These are phyloP conservation scores for Luzula sylvatica DNA, from an alignment of 176 grass and related monocot genomes.

Conservation along the genomic window DNA sequence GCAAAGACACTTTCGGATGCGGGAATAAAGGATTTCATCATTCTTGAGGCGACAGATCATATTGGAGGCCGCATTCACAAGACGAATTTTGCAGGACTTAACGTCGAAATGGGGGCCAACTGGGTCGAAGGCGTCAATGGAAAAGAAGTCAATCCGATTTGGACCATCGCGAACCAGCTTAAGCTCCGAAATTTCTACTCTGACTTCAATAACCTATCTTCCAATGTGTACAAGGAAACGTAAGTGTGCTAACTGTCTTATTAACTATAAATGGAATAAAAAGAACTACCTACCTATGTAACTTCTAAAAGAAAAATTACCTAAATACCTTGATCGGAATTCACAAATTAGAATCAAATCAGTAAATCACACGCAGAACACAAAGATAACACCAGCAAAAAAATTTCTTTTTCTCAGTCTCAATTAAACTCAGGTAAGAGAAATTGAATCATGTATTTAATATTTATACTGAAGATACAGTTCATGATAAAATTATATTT, in stretches of 20 bases:
- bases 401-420: no score
- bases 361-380: no score
- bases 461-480: no score
- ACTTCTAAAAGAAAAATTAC: no score
- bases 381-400: no score
- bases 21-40: conserved; percentile 44
- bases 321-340: no score
- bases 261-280: no score
- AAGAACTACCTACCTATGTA: no score
- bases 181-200: conserved; percentile 46
- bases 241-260: conserved; percentile 17
- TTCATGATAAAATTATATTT: no score
- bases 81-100: conserved; percentile 32
- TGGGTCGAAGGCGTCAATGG: conserved; percentile 67
- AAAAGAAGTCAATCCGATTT: conserved; percentile 45
- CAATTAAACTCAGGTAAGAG: no score
- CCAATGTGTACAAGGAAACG: conserved; percentile 44
- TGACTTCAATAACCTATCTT: conserved; percentile 24
- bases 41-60: conserved; percentile 47
- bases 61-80: conserved; percentile 57
- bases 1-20: conserved; percentile 52
- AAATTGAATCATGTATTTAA: no score
- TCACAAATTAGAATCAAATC: no score
- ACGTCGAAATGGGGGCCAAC: conserved; percentile 58
- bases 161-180: conserved; percentile 45